A percentile compares a stretch with the other conserved stretches of the same genome.
phyloP scores from a whole-genome alignment of 225 moss, liverwort and hornwort genomes.

The Sphagnum contortum region DNA sequence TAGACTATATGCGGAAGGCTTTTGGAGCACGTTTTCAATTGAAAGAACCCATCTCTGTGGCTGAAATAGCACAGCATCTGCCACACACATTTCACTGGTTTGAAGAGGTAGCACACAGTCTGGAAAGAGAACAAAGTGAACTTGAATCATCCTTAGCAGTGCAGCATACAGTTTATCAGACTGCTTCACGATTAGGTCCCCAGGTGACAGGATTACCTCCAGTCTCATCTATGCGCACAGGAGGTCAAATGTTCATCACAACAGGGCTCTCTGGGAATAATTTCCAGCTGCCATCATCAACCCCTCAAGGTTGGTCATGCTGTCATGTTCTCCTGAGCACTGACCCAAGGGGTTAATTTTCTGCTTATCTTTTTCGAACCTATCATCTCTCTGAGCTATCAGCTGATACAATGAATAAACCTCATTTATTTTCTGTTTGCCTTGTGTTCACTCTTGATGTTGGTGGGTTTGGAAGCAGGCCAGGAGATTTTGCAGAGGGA shows the following conservation, averaged over 20 bases:
- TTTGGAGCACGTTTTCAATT: slow-evolving; percentile 63
- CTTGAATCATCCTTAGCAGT: slow-evolving; percentile 45
- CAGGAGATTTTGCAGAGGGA: slow-evolving; percentile 39
- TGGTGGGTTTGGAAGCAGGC: slow-evolving; percentile 18
- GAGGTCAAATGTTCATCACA: slow-evolving; percentile 61
- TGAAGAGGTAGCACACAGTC: slow-evolving; percentile 41
- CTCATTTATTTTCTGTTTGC: too few relatives aligned
- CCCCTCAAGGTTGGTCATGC: slow-evolving; percentile 23
- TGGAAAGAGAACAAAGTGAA: slow-evolving; percentile 57
- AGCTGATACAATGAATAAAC: too few relatives aligned
- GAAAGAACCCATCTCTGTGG: slow-evolving; percentile 14
- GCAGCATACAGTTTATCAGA: too few relatives aligned
- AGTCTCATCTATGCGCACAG: slow-evolving; percentile 85
- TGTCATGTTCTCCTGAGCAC: background rate
- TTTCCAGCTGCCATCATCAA: slow-evolving; percentile 17
- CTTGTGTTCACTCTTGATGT: too few relatives aligned
- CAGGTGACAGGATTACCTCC: slow-evolving; percentile 43
- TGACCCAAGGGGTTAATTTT: too few relatives aligned
- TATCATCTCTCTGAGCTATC: too few relatives aligned
- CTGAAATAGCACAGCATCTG: slow-evolving; percentile 45
- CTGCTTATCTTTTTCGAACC: too few relatives aligned
- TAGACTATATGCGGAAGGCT: slow-evolving; percentile 79
- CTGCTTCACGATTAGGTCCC: slow-evolving; percentile 26
- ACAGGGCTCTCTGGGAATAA: slow-evolving; percentile 26
- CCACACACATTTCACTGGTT: slow-evolving; percentile 68